A percentile compares a stretch with the other conserved stretches of the same genome.
These are phyloP conservation scores for Penicillium sp. DNA, from an alignment of 2,329 filamentous ascomycete genomes.

Conservation along the genomic window DNA sequence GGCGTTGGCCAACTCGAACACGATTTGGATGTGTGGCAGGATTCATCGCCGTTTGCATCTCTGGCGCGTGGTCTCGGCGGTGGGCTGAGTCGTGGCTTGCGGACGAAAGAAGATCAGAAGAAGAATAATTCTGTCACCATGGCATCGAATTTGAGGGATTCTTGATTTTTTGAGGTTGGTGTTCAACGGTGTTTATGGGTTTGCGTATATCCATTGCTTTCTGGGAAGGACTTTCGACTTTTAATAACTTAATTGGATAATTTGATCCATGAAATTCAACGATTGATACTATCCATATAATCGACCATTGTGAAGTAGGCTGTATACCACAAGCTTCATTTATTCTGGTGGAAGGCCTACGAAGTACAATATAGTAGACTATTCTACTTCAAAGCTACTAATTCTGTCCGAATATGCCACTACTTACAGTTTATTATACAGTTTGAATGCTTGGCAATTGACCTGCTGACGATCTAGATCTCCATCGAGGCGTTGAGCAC, in stretches of 20 bases:
- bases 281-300: background rate
- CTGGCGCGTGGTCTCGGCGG: conserved; percentile 45
- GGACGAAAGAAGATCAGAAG: conserved; percentile 33
- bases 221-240: background rate
- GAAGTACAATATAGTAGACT: background rate
- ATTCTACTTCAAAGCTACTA: background rate
- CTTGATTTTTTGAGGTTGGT: conserved; percentile 1
- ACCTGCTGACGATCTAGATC: background rate
- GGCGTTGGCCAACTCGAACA: conserved; percentile 32
- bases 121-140: conserved; percentile 25
- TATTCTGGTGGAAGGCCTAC: background rate
- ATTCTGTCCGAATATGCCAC: background rate
- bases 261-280: background rate
- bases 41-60: conserved; percentile 39
- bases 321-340: background rate
- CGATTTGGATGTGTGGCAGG: conserved; percentile 39
- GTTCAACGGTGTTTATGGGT: background rate
- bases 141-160: conserved; percentile 10
- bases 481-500: background rate
- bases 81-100: conserved; percentile 44
- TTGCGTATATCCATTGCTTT: conserved; percentile 16
- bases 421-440: background rate
- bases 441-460: background rate
- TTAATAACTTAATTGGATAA: background rate
- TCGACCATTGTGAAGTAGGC: background rate